A percentile compares a stretch with the other conserved stretches of the same genome.
Evolutionary conservation across 2,329 filamentous ascomycete species (phyloP).

Genomic region (Pseudogymnoascus sp.): DNA sequence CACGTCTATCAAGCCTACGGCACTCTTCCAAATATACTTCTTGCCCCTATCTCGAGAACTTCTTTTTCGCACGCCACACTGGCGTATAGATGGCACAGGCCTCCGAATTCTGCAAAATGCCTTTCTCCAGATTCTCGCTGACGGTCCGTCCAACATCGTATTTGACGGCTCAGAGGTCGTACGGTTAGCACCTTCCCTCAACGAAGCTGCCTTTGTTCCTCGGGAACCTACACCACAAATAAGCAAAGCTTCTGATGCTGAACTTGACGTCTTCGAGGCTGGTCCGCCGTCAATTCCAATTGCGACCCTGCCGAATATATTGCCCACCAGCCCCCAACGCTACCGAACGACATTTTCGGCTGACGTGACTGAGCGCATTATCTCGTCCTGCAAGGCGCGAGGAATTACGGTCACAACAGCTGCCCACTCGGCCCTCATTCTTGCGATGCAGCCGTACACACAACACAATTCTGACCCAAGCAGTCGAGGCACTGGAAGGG

Average conservation of each 20-base stretch:
- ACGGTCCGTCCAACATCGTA: not conserved
- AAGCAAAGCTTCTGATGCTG: not conserved
- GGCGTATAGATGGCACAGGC: not conserved
- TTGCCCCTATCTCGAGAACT: not conserved
- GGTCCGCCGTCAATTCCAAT: not conserved
- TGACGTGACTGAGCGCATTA: not conserved
- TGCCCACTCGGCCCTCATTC: not conserved
- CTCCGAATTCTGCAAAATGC: not conserved
- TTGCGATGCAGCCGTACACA: not conserved
- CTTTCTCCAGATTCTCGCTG: not conserved
- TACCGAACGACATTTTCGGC: not conserved
- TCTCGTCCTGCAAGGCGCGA: not conserved
- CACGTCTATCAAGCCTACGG: not conserved
- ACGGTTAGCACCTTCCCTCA: not conserved
- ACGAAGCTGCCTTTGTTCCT: not conserved
- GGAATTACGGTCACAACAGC: not conserved
- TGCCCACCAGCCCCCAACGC: not conserved
- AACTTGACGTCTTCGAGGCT: not conserved
- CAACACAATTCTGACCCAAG: not conserved
- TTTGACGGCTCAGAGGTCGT: not conserved
- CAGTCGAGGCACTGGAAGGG: not conserved
- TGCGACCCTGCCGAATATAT: not conserved
- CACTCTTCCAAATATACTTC: not conserved
- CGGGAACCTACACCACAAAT: not conserved
- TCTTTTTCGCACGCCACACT: not conserved